A percentile compares a stretch with the other conserved stretches of the same genome.
These are phyloP conservation scores for Orbilia oligospora DNA, from an alignment of 2,329 filamentous ascomycete species.

Conservation along the genomic window DNA sequence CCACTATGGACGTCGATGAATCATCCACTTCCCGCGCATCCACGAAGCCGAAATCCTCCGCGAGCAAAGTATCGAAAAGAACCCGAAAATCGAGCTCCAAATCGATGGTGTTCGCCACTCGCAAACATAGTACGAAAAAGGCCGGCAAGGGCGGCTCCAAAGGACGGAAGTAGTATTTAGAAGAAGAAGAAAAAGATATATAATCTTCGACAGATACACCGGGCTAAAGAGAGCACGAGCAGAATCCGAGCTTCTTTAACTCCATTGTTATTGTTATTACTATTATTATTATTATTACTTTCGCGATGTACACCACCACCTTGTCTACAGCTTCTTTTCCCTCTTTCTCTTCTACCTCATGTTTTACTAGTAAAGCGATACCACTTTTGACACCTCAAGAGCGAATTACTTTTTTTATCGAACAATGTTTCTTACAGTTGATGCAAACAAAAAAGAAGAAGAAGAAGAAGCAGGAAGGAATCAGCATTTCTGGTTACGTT, in stretches of 20 bases:
- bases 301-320: conserved; percentile 31
- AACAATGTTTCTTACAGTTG: conserved; percentile 4
- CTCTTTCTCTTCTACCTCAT: conserved; percentile 36
- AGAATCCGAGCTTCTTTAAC: neutral
- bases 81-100: conserved; percentile 51
- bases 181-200: neutral
- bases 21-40: conserved; percentile 36
- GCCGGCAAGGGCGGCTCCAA: conserved; percentile 37
- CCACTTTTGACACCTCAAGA: conserved; percentile 1
- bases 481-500: conserved; percentile 1
- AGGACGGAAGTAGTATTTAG: conserved; percentile 41
- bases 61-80: conserved; percentile 50
- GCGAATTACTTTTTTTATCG: neutral
- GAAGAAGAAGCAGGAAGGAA: neutral
- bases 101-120: conserved; percentile 57
- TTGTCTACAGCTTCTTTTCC: neutral
- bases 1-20: conserved; percentile 60
- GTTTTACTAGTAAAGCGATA: conserved; percentile 48
- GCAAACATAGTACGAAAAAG: conserved; percentile 42
- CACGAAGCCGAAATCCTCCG: conserved; percentile 39
- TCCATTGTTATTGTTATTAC: no score
- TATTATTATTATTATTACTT: neutral
- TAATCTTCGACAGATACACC: neutral
- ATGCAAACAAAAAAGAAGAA: neutral
- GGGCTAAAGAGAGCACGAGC: neutral